Evolutionary conservation across 169 alveolate species (phyloP), one percentile per base, ranked within the genome.

Genomic region (Toxoplasma gondii): DNA sequence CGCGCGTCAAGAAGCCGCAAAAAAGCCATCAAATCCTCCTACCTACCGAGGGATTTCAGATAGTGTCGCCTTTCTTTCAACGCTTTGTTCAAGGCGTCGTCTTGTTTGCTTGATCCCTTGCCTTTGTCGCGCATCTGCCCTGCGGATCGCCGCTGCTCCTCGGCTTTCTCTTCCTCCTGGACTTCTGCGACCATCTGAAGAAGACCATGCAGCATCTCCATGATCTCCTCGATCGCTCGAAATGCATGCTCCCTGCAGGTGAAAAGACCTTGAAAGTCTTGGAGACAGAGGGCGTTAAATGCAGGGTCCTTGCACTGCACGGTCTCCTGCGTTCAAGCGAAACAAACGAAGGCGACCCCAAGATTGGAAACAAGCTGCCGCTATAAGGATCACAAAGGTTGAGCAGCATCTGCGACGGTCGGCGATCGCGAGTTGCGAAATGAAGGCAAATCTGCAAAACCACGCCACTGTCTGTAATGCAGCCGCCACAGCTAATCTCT

Each of bases 121-220:
- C 7, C 86, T 45, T 31, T 78, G 69, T 17, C 67, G 10, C 39
- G 67, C 16, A 0, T 29, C 64, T 82, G 58, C n/a, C 27, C 49
- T 2, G 39, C 84, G 27, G n/a, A 0, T 16, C 44, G 84, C 84
- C 44, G 43, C 90, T 82, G 67, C 67, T 22, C 41, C 38, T 82
- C 90, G 19, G 86, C 86, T 38, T 29, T 22, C 90, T 82, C 90
- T 31, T 82, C 90, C 67, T 82, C 67, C 36, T 43, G 90, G 34
- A 82, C 90, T 44, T 82, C 90, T 1, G 41, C 90, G 69, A 82
- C 90, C 90, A 82, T 82, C 90, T 39, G 43, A 4, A 38, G 90
- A 2, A 82, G 34, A 27, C 41, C 67, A 22, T 43, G 90, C 1
- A 82, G 64, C 90, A 82, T 38, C 90, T 9, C 12, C 22, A 38